Evolutionary conservation across 192 early-diverging fungal genomes (phyloP), one percentile per base, ranked within the genome.

Genomic region (Cladochytrium replicatum): DNA sequence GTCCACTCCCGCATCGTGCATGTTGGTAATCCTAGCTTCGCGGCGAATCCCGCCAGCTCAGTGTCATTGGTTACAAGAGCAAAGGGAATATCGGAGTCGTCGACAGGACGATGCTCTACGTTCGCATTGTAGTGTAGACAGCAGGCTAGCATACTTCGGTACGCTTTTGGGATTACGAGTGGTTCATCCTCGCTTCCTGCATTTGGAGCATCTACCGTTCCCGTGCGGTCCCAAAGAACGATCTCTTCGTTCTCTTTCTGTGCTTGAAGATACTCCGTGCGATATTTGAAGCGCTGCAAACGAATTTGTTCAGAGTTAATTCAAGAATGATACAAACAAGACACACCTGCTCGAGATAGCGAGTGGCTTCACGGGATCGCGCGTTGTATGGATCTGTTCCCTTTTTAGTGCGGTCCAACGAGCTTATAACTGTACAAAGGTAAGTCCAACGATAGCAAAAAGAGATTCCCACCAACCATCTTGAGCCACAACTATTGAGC

Each of bases 331-430:
- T n/a, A n/a, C n/a, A n/a, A n/a, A n/a, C n/a, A n/a, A n/a, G n/a
- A n/a, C n/a, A n/a, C n/a, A n/a, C n/a, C n/a, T n/a, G 65, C 43
- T 75, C 72, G n/a, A 75, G 60, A 39, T 64, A 75, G 15, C 72
- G 52, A 31, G 60, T 75, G 4, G 65, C 64, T 32, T 75, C 72
- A n/a, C 72, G 54, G 1, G 72, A 64, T 0, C 54, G 29, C 2
- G 38, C 55, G 39, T 67, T 66, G 5, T 48, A 47, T 15, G 24
- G 32, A 22, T 49, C 55, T 3, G 25, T 43, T 6, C 65, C 67
- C 32, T 68, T 67, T 28, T 75, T 75, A 21, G 68, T 11, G 1
- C 13, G 9, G 34, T 75, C 72, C 19, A 75, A 51, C 11, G 52
- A 19, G 37, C 68, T 58, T 15, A 70, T 57, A 3, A 66, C 67